phyloP scores from a whole-genome alignment of 2,329 filamentous ascomycete genomes.

The Parastagonospora avenae region DNA sequence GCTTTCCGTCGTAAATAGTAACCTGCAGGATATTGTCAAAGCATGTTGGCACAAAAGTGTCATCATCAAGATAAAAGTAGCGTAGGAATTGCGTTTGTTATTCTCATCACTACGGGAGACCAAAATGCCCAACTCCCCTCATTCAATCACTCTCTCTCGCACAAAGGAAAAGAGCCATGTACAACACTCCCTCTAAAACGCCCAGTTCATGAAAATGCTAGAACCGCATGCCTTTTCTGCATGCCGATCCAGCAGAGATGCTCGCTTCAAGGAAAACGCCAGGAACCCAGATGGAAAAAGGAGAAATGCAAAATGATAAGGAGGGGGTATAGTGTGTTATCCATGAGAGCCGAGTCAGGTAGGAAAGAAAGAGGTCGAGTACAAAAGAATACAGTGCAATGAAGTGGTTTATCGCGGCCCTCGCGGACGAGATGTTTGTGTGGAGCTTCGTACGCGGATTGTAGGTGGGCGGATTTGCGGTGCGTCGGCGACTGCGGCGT shows the following conservation, averaged over 20 bases:
- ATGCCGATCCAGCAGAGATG: neutral
- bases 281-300: neutral
- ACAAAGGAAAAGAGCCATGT: neutral
- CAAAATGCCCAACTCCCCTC: too few species aligned
- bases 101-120: too few species aligned
- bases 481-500: constrained; percentile 77
- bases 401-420: constrained; percentile 15
- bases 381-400: constrained; percentile 11
- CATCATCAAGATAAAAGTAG: too few species aligned
- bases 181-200: neutral
- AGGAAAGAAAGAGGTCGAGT: neutral
- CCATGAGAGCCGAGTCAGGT: neutral
- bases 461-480: constrained; percentile 27
- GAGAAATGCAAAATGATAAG: constrained; percentile 7
- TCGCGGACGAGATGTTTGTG: constrained; percentile 26
- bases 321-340: constrained; percentile 3
- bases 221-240: neutral
- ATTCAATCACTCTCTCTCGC: neutral
- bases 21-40: too few species aligned
- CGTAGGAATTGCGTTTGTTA: too few species aligned
- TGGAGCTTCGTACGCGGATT: constrained; percentile 32
- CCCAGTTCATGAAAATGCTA: neutral
- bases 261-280: neutral
- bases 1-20: too few species aligned
- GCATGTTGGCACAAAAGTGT: too few species aligned